Percentiles rank a stretch among this genome's conserved stretches.
These are phyloP conservation scores for Oryza glumipatula DNA, from an alignment of 176 grass and related monocot genomes.

Conservation along the genomic window DNA sequence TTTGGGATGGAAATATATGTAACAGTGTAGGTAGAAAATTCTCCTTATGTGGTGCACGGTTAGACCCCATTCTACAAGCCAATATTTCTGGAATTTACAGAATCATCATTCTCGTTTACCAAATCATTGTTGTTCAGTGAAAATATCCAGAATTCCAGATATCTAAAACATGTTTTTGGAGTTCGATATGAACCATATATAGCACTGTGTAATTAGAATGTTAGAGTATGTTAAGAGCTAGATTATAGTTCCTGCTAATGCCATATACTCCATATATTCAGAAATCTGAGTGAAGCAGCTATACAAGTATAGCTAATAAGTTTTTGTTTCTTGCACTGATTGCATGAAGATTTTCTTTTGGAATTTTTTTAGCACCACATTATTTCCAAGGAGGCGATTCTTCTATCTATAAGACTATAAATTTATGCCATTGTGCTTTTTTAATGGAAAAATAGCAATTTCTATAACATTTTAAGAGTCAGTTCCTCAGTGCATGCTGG, in stretches of 20 bases:
- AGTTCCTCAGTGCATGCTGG: neutral
- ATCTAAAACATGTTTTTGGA: neutral
- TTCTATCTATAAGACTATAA: no score
- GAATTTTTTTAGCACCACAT: neutral
- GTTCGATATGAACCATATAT: neutral
- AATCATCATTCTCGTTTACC: neutral
- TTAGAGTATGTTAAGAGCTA: neutral
- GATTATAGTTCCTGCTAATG: neutral
- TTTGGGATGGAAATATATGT: neutral
- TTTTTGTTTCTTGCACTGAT: neutral
- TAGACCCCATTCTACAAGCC: neutral
- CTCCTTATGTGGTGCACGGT: neutral
- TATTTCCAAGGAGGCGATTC: no score
- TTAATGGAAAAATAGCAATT: neutral
- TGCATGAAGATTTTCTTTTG: neutral
- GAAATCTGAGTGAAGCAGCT: neutral
- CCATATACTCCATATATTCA: neutral
- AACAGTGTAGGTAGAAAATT: neutral
- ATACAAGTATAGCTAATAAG: neutral
- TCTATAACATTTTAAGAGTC: neutral
- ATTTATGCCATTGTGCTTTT: neutral
- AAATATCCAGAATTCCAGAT: neutral
- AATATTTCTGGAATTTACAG: neutral
- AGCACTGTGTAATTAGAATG: neutral
- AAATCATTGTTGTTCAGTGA: neutral